Conservation (phyloP, 192 early-diverging fungal species). For the Coemansia nantahalensis region DNA sequence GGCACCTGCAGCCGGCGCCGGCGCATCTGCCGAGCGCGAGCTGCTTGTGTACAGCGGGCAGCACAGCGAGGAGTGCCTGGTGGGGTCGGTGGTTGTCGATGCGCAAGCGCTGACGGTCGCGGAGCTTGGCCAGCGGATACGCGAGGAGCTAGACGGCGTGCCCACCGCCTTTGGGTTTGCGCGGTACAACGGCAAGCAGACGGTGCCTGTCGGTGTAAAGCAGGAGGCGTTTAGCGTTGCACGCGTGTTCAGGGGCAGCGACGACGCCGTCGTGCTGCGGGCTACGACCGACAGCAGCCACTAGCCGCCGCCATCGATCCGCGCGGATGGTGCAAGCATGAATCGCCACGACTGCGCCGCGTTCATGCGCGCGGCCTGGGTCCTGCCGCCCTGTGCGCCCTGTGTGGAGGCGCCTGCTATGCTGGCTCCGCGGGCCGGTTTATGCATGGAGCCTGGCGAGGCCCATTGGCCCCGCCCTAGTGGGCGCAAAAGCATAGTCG, state of each 20-base stretch:
- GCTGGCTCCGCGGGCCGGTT: no score
- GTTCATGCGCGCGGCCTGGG: no score
- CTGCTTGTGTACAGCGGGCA: slow-evolving; percentile 55
- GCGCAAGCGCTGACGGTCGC: slow-evolving; percentile 13
- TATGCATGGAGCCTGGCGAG: no score
- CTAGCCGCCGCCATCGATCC: no score
- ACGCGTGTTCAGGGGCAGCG: slow-evolving; percentile 54
- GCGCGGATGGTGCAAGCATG: no score
- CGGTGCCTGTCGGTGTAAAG: slow-evolving; percentile 60
- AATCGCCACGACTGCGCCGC: no score
- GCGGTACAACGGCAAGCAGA: slow-evolving; percentile 57
- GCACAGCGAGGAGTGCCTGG: slow-evolving; percentile 50
- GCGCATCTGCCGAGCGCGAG: slow-evolving; percentile 43
- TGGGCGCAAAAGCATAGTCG: no score
- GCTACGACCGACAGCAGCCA: no score
- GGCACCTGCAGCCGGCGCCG: background rate
- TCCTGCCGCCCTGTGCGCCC: no score
- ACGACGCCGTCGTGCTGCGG: slow-evolving; percentile 50
- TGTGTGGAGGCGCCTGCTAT: no score
- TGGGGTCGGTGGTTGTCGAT: slow-evolving; percentile 60
- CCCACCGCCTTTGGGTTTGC: slow-evolving; percentile 51
- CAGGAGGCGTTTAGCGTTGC: slow-evolving; percentile 55
- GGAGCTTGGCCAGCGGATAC: slow-evolving; percentile 23
- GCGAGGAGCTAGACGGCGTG: slow-evolving; percentile 57
- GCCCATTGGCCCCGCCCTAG: no score